Base-by-base conservation (phyloP, 2,329 filamentous ascomycete genomes). In the Trichophyton benhamiae region DNA sequence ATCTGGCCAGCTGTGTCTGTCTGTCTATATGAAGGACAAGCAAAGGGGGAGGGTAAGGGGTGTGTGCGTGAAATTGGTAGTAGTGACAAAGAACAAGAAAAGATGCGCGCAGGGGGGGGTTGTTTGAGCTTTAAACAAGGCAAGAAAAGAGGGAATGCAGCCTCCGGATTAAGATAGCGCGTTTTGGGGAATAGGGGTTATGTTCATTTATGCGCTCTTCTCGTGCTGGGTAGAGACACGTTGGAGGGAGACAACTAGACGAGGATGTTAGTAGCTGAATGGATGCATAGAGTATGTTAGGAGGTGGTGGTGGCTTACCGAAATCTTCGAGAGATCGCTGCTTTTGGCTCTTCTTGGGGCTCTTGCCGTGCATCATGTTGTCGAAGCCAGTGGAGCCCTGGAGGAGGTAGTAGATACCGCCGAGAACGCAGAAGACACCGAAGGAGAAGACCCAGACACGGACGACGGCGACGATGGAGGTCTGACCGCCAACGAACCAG, bases 391-490 rank as follows among this genome's bases (percentile, higher is more conserved):
- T 77, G 70, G 85, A 90, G 74, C 87, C 87, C 75, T 92, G 86
- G 71, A 95, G 83, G 70, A 94, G 82, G 79, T 91, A 91, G 78
- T 89, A 89, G 17, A 87, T 76, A 73, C 83, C 85, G 70, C 85
- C 88, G 82, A 92, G 85, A 71, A 91, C 82, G 73, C 86, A 90
- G 81, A 95, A 94, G 71, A 95, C 81, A 73, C 90, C 91, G 72
- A 95, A 89, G 15, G 89, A 91, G 81, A 91, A 94, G 70, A 94
- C 84, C 88, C 89, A 95, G 72, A 95, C 83, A 81, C 89, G 88
- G 71, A 95, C 86, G 60, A 95, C 87, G 57, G 89, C 86, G 66
- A 95, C 87, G 65, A 92, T 90, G 69, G 83, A 87, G 64, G 88
- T 92, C 66, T 83, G 76, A 58, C 82, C 79, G 66, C 79, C 76